Conservation (phyloP, 192 early-diverging fungal species). For the Podila clonocystis region DNA sequence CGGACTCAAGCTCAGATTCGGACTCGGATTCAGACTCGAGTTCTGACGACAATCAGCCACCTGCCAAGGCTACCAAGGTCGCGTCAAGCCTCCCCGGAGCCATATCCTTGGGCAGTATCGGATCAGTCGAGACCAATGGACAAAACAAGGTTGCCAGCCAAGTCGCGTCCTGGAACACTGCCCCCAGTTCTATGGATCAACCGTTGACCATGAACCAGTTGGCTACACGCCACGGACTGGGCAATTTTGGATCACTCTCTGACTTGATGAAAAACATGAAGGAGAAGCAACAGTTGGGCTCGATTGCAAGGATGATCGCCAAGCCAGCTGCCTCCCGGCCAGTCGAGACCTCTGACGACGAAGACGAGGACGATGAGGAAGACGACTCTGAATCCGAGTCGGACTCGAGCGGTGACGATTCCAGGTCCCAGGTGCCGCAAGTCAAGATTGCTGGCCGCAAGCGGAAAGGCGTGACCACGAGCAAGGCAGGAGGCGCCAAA, state of each 20-base stretch:
- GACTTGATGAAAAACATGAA: neutral
- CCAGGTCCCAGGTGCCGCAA: neutral
- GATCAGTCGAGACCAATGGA: too few species aligned
- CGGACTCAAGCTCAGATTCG: conserved; percentile 2
- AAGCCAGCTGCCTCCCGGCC: neutral
- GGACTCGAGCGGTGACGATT: neutral
- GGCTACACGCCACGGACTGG: neutral
- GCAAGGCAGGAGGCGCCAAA: neutral
- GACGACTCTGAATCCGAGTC: neutral
- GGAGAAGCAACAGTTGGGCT: neutral
- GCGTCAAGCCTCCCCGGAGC: too few species aligned
- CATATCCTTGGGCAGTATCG: too few species aligned
- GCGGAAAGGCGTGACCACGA: neutral
- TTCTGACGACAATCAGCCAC: neutral
- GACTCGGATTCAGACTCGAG: neutral
- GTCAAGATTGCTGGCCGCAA: neutral
- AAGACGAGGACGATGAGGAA: neutral
- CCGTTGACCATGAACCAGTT: neutral
- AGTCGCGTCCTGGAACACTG: neutral
- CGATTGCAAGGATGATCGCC: neutral
- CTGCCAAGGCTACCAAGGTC: too few species aligned
- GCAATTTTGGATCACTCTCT: neutral
- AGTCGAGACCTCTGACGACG: neutral
- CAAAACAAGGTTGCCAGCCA: too few species aligned
- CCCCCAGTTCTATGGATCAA: neutral